A percentile compares a stretch with the other conserved stretches of the same genome.
phyloP scores from a whole-genome alignment of 768 basidiomycete genomes.

The Hydnomerulius pinastri region DNA sequence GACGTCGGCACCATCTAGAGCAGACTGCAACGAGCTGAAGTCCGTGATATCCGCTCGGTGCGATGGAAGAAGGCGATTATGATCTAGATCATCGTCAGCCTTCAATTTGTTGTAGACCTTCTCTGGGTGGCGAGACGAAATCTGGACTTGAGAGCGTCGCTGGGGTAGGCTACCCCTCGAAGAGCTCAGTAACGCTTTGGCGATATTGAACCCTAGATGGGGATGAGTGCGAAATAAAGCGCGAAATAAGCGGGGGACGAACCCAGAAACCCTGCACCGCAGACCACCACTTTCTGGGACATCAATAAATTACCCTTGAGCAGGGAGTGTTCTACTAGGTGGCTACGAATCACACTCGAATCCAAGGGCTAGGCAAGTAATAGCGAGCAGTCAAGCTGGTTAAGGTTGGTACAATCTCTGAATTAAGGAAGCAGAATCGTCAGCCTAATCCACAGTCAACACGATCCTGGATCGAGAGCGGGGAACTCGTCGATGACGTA shows the following conservation, averaged over 20 bases:
- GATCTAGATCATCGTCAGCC: conserved; percentile 31
- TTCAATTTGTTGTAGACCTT: conserved; percentile 37
- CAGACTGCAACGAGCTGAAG: conserved; percentile 43
- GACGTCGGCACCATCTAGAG: conserved; percentile 55
- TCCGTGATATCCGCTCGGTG: conserved; percentile 54
- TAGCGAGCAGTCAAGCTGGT: too few species aligned
- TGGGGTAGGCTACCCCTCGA: conserved; percentile 21
- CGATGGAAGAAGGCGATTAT: conserved; percentile 41
- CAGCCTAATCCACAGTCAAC: too few species aligned
- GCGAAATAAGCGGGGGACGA: conserved; percentile 13
- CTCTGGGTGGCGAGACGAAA: conserved; percentile 61
- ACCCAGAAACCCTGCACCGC: conserved; percentile 68
- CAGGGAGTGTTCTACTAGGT: background rate
- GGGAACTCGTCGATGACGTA: conserved; percentile 1
- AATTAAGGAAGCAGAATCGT: too few species aligned
- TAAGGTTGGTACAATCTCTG: too few species aligned
- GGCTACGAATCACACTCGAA: background rate
- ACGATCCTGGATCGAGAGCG: background rate
- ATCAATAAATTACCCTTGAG: conserved; percentile 5
- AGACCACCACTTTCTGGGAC: conserved; percentile 47
- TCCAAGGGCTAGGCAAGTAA: background rate
- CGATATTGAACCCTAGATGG: conserved; percentile 57
- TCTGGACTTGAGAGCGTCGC: conserved; percentile 40
- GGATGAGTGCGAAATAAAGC: background rate
- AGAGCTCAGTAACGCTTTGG: conserved; percentile 46